Evolutionary conservation across 164 flowering plant genomes (phyloP).

Genomic region (grape (Vitis vinifera)): ASM3070453v1 NC_081812.1:21258501-21259000

Average conservation of each 20-base stretch:
- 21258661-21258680: slow-evolving; percentile 90
- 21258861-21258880: slow-evolving; percentile 80
- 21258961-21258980: slow-evolving; percentile 79
- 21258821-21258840: neutral
- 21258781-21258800: slow-evolving; percentile 3
- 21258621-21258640: slow-evolving; percentile 91
- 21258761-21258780: slow-evolving; percentile 5
- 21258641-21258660: slow-evolving; percentile 90
- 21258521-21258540: neutral
- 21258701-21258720: slow-evolving; percentile 82
- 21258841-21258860: slow-evolving; percentile 54
- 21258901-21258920: slow-evolving; percentile 66
- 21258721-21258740: slow-evolving; percentile 93
- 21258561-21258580: neutral
- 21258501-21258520: slow-evolving; percentile 96
- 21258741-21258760: slow-evolving; percentile 88
- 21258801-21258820: neutral
- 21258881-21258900: slow-evolving; percentile 79
- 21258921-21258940: slow-evolving; percentile 69
- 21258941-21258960: slow-evolving; percentile 64
- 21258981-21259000: slow-evolving; percentile 85
- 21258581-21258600: slow-evolving; percentile 3
- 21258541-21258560: neutral
- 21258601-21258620: slow-evolving; percentile 55
- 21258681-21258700: slow-evolving; percentile 84